Evolutionary conservation across 148 eudicot genomes (phyloP).

Genomic region (Fagopyrum esculentum): DNA sequence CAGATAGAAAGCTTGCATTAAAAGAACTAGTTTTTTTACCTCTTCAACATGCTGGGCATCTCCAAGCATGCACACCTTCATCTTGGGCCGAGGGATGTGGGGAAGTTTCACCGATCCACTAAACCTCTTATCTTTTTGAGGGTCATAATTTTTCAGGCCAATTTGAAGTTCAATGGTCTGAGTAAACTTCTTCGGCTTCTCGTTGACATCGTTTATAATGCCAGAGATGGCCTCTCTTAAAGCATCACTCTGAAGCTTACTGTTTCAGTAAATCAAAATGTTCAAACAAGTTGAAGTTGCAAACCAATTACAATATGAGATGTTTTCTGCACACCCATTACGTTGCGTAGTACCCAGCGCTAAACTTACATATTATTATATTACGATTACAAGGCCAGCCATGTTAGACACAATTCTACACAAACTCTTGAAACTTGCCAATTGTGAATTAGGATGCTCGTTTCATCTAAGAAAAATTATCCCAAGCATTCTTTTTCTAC

Average conservation of each 20-base stretch:
- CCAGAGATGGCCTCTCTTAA: slow-evolving; percentile 1
- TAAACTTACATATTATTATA: no score
- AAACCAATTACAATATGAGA: background rate
- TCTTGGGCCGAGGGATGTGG: slow-evolving; percentile 11
- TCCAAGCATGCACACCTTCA: slow-evolving; percentile 12
- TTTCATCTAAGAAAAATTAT: no score
- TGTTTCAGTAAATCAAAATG: background rate
- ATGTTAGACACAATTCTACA: no score
- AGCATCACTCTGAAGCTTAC: slow-evolving; percentile 10
- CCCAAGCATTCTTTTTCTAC: no score
- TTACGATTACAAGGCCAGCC: no score
- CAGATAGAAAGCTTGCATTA: no score
- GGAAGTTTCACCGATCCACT: slow-evolving; percentile 16
- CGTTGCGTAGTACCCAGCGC: no score
- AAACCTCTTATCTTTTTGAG: slow-evolving; percentile 18
- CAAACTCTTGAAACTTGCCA: no score
- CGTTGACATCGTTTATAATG: background rate
- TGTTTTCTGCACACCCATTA: no score
- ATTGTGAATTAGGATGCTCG: no score
- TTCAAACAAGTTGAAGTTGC: background rate
- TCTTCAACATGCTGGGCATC: slow-evolving; percentile 16
- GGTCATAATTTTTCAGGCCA: slow-evolving; percentile 10
- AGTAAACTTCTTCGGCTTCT: background rate
- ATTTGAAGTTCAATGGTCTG: background rate
- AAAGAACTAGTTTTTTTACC: background rate